These are phyloP conservation scores for Tripterygium wilfordii DNA, from an alignment of 177 flowering plant genomes.

Conservation along the genomic window DNA sequence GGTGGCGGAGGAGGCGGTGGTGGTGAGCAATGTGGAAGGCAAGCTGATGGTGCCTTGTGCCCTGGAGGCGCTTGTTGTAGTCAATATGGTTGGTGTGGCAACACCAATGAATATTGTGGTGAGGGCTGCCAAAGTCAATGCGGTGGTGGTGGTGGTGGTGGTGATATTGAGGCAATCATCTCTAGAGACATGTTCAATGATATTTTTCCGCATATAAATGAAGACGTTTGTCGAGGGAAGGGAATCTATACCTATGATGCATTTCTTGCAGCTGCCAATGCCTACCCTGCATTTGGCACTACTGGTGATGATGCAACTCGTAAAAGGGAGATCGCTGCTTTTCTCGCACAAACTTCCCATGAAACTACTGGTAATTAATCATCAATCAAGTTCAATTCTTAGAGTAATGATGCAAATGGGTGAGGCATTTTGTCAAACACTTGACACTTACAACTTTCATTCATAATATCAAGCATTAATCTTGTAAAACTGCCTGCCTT, in stretches of 20 bases:
- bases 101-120: conserved; percentile 15
- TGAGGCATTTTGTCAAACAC: no score
- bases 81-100: conserved; percentile 33
- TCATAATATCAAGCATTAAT: no score
- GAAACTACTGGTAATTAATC: conserved; percentile 36
- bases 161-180: conserved; percentile 18
- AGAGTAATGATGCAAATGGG: neutral
- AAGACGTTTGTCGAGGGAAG: conserved; percentile 18
- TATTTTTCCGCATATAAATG: conserved; percentile 31
- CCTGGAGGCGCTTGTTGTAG: conserved; percentile 34
- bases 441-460: no score
- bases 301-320: conserved; percentile 33
- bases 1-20: conserved; percentile 7
- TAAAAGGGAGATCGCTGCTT: conserved; percentile 57
- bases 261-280: conserved; percentile 36
- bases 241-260: conserved; percentile 48
- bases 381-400: no score
- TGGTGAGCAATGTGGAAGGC: conserved; percentile 17
- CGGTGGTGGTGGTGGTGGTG: conserved; percentile 8
- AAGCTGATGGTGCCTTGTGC: conserved; percentile 25
- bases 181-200: conserved; percentile 19
- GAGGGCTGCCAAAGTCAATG: conserved; percentile 36
- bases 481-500: no score
- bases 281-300: conserved; percentile 34
- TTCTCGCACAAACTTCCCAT: conserved; percentile 58